phyloP scores from a whole-genome alignment of 1,284 basidiomycete species.

The Phellopilus nigrolimitatus region DNA sequence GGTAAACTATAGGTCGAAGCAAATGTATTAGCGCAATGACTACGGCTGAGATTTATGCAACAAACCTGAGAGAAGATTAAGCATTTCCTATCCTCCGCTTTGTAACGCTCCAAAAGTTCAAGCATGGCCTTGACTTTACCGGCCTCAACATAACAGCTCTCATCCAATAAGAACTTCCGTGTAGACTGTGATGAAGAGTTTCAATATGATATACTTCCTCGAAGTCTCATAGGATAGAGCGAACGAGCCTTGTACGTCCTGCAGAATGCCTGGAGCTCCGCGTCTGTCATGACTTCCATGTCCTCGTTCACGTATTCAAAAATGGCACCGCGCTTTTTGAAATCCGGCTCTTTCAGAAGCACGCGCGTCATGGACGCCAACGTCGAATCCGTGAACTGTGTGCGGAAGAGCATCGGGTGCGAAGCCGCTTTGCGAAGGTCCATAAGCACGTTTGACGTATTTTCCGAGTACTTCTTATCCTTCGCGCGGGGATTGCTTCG shows the following conservation, averaged over 20 bases:
- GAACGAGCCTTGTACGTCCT: constrained; percentile 74
- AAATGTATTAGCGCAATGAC: background rate
- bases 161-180: constrained; percentile 70
- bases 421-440: constrained; percentile 93
- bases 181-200: constrained; percentile 52
- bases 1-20: constrained; percentile 79
- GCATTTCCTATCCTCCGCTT: constrained; percentile 72
- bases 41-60: background rate
- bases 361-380: constrained; percentile 76
- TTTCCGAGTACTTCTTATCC: constrained; percentile 70
- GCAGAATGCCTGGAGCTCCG: constrained; percentile 83
- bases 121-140: constrained; percentile 85
- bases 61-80: constrained; percentile 90
- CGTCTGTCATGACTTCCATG: constrained; percentile 93
- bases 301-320: constrained; percentile 86
- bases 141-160: constrained; percentile 79
- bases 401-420: constrained; percentile 94
- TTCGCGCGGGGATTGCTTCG: constrained; percentile 44
- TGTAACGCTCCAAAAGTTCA: constrained; percentile 67
- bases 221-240: constrained; percentile 17
- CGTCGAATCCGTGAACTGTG: constrained; percentile 74
- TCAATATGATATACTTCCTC: background rate
- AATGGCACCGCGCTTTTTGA: constrained; percentile 71
- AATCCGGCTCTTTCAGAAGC: constrained; percentile 89
- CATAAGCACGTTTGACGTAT: constrained; percentile 90